A percentile compares a stretch with the other conserved stretches of the same genome.
phyloP scores from a whole-genome alignment of 768 basidiomycete genomes.

The Lactifluus hygrophoroides region DNA sequence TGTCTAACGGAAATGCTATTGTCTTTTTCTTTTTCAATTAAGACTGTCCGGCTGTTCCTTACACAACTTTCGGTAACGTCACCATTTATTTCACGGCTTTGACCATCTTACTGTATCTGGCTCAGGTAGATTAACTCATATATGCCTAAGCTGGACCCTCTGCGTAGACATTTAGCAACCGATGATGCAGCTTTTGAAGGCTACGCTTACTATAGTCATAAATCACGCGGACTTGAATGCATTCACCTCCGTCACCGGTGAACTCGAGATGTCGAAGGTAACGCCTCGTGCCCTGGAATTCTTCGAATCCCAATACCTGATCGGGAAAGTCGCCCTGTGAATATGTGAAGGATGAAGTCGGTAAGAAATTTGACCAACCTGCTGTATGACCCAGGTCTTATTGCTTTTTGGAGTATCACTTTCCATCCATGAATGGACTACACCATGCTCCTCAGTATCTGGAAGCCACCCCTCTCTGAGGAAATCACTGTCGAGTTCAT shows the following conservation, averaged over 20 bases:
- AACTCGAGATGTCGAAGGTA: slow-evolving; percentile 19
- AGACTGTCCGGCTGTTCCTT: too few species aligned
- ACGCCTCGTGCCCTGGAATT: slow-evolving; percentile 15
- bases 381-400: slow-evolving; percentile 51
- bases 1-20: too few species aligned
- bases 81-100: too few species aligned
- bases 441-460: slow-evolving; percentile 31
- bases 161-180: neutral
- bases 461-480: slow-evolving; percentile 37
- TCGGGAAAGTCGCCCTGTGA: neutral
- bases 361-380: slow-evolving; percentile 37
- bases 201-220: slow-evolving; percentile 23
- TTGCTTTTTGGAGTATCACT: slow-evolving; percentile 59
- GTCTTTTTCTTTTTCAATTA: too few species aligned
- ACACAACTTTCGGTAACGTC: too few species aligned
- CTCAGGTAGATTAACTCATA: too few species aligned
- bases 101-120: too few species aligned
- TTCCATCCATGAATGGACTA: slow-evolving; percentile 34
- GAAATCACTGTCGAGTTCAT: slow-evolving; percentile 29
- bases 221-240: slow-evolving; percentile 21
- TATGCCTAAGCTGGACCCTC: neutral
- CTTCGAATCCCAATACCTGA: slow-evolving; percentile 22
- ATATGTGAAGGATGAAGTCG: neutral
- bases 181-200: neutral
- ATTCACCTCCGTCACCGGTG: slow-evolving; percentile 11